Conservation (phyloP, 352 stramenopile species). For the Globisporangium emineosum region DNA sequence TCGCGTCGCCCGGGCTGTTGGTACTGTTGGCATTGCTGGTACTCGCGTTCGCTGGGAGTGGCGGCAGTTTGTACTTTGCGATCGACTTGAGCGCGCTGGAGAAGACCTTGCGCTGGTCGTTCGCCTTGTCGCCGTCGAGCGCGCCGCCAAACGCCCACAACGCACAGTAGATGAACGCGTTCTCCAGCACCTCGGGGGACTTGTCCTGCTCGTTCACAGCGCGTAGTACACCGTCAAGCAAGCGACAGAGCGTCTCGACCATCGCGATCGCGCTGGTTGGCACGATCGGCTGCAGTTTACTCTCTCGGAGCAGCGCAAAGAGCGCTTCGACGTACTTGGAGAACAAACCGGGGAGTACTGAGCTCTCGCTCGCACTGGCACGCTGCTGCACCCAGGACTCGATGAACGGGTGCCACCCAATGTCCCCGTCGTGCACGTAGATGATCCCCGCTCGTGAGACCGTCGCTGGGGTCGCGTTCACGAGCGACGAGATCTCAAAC, state of each 20-base stretch:
- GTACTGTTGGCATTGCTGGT: not conserved
- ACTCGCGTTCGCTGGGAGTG: not conserved
- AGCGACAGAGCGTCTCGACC: conserved; percentile 90
- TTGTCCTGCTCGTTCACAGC: conserved; percentile 79
- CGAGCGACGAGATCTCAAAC: conserved; percentile 96
- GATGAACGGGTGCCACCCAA: conserved; percentile 93
- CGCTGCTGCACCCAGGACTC: conserved; percentile 91
- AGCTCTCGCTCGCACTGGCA: conserved; percentile 77
- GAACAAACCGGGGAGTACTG: conserved; percentile 88
- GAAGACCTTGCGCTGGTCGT: conserved; percentile 58
- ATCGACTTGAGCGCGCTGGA: conserved; percentile 55
- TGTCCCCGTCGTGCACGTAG: conserved; percentile 92
- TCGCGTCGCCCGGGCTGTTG: not conserved
- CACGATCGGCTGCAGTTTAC: conserved; percentile 58
- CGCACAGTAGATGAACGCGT: conserved; percentile 93
- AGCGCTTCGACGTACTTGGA: conserved; percentile 91
- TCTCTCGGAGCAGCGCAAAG: conserved; percentile 69
- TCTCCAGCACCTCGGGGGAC: conserved; percentile 87
- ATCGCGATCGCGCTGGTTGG: conserved; percentile 50
- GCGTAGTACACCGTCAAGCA: conserved; percentile 92
- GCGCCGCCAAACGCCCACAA: conserved; percentile 96
- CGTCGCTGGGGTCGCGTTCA: conserved; percentile 95
- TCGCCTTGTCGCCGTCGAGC: conserved; percentile 84
- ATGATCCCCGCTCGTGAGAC: conserved; percentile 97
- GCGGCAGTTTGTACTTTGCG: conserved; percentile 70